phyloP scores from a whole-genome alignment of 2,329 filamentous ascomycete genomes.

The Xylaria sp. region DNA sequence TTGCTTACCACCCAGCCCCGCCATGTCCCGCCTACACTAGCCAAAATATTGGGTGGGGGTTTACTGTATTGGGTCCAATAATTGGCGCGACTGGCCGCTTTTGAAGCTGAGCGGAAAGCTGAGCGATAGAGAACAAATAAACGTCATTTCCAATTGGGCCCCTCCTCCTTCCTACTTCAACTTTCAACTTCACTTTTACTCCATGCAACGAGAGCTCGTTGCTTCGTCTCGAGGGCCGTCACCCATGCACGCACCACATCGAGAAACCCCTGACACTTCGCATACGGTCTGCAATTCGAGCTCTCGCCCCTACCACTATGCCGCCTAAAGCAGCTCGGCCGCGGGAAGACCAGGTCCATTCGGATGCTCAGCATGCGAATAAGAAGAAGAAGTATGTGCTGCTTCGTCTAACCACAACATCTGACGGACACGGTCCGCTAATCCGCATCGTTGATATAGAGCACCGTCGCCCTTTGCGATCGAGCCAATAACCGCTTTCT shows the following conservation, averaged over 20 bases:
- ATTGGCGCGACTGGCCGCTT: constrained; percentile 2
- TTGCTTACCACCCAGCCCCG: neutral
- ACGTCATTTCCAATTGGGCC: constrained; percentile 35
- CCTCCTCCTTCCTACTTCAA: constrained; percentile 11
- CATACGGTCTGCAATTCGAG: neutral
- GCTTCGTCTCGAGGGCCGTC: neutral
- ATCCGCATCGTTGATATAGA: constrained; percentile 38
- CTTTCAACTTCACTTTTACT: too few relatives aligned
- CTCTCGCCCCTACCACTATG: constrained; percentile 27
- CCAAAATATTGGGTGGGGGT: neutral
- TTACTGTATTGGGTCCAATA: neutral
- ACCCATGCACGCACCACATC: neutral
- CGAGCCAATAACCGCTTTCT: constrained; percentile 78
- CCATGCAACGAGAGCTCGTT: too few relatives aligned
- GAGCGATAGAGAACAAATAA: neutral
- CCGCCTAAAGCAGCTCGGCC: constrained; percentile 28
- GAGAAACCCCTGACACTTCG: neutral
- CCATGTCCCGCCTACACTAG: neutral
- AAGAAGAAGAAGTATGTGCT: constrained; percentile 43
- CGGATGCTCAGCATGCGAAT: constrained; percentile 41
- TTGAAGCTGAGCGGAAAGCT: constrained; percentile 10
- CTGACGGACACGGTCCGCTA: neutral
- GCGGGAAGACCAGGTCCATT: constrained; percentile 37
- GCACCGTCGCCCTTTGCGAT: constrained; percentile 65
- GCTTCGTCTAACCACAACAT: neutral